A percentile compares a stretch with the other conserved stretches of the same genome.
Conservation (phyloP, 2,329 filamentous ascomycete genomes). For the Talaromyces sp. region DNA sequence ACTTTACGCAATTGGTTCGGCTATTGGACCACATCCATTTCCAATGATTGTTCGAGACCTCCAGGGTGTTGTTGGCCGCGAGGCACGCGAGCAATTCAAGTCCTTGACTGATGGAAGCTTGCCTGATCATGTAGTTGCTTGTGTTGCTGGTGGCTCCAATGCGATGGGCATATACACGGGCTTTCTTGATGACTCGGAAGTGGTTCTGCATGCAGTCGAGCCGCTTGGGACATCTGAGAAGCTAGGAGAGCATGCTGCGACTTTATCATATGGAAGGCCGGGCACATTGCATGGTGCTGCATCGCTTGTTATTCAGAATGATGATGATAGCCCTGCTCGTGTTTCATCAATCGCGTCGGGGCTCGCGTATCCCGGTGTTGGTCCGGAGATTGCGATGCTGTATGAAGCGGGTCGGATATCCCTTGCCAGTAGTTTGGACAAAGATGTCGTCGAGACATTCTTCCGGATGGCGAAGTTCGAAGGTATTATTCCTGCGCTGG, state of each 20-base stretch:
- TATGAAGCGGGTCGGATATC: constrained; percentile 17
- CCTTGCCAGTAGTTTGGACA: constrained; percentile 19
- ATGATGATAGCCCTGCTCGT: neutral
- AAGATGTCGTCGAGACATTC: neutral
- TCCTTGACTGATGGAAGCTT: neutral
- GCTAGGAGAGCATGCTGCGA: constrained; percentile 3
- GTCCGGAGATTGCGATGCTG: constrained; percentile 26
- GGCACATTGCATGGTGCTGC: constrained; percentile 10
- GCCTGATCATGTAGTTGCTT: constrained; percentile 6
- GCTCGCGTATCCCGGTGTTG: constrained; percentile 29
- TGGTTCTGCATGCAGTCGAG: neutral
- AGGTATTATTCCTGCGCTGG: constrained; percentile 12
- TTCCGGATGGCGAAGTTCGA: constrained; percentile 12
- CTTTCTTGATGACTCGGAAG: constrained; percentile 6
- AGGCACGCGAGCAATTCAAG: constrained; percentile 1
- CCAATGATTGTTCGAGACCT: constrained; percentile 11
- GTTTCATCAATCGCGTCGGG: constrained; percentile 25
- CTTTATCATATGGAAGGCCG: neutral
- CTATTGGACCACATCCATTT: constrained; percentile 79
- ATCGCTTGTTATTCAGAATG: constrained; percentile 6
- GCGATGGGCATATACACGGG: constrained; percentile 10
- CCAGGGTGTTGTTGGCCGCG: constrained; percentile 6
- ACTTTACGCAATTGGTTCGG: constrained; percentile 81
- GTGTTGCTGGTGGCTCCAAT: constrained; percentile 13
- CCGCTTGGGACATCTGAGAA: neutral